Percentiles rank a stretch among this genome's conserved stretches.
Evolutionary conservation across 441 rosid genomes (phyloP).

Genomic region (Eugenia klotzschiana): DNA sequence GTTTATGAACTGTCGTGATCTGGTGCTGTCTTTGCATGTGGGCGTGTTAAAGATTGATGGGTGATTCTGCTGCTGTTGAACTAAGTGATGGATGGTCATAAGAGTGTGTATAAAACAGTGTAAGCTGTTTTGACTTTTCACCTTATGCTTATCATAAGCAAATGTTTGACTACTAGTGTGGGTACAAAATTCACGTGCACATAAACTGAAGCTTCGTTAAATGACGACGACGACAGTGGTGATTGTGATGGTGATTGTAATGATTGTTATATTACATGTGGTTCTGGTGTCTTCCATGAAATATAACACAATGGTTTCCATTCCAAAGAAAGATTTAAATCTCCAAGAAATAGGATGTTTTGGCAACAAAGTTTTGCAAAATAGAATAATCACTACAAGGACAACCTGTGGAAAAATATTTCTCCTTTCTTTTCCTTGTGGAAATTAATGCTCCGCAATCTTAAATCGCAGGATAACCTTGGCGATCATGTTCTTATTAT

Average conservation of each 20-base stretch:
- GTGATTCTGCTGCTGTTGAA: not conserved
- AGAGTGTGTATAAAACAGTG: not conserved
- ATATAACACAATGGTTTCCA: not conserved
- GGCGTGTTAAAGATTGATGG: not conserved
- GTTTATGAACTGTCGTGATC: not conserved
- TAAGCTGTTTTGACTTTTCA: not conserved
- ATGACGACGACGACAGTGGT: not conserved
- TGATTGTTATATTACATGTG: not conserved
- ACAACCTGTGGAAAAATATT: not conserved
- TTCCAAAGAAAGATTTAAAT: not conserved
- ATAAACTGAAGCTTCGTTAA: not conserved
- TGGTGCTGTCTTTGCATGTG: not conserved
- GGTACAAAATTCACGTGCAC: not conserved
- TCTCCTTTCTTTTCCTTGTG: not conserved
- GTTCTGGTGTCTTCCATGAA: not conserved
- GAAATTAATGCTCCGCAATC: slow-evolving; percentile 1
- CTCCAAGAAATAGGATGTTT: not conserved
- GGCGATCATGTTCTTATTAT: slow-evolving; percentile 41
- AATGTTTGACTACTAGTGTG: not conserved
- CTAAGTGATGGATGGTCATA: not conserved
- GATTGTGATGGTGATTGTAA: not conserved
- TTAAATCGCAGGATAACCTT: slow-evolving; percentile 21
- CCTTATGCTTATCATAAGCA: not conserved
- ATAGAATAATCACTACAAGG: not conserved
- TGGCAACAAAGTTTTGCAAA: not conserved